A percentile compares a stretch with the other conserved stretches of the same genome.
Conservation (phyloP, 1,139 yeast genomes). For the Saccharomyces uvarum region DNA sequence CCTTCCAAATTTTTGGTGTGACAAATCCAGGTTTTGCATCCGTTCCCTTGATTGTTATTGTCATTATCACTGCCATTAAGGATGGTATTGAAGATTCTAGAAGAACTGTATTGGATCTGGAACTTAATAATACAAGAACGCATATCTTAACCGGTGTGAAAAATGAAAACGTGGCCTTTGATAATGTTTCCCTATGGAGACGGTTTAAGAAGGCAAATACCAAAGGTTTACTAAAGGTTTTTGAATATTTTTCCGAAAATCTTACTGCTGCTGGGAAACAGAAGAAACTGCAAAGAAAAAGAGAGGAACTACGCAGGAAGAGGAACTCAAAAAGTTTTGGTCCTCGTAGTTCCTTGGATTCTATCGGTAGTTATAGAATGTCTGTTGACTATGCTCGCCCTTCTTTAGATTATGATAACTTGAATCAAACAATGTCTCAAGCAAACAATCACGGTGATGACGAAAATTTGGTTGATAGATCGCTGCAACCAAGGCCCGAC, state of each 20-base stretch:
- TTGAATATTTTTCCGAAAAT: conserved; percentile 30
- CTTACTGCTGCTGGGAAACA: conserved; percentile 36
- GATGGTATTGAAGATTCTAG: conserved; percentile 94
- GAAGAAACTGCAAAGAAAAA: conserved; percentile 20
- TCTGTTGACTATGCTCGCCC: conserved; percentile 26
- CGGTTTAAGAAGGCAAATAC: conserved; percentile 48
- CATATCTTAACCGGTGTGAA: conserved; percentile 63
- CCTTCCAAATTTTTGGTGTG: conserved; percentile 86
- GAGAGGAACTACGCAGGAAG: conserved; percentile 11
- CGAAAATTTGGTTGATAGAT: conserved; percentile 22
- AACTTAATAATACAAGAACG: conserved; percentile 80
- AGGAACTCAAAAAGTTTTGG: conserved; percentile 5
- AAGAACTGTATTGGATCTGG: conserved; percentile 70
- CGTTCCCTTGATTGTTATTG: conserved; percentile 90
- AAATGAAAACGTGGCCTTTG: conserved; percentile 63
- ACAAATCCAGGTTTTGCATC: conserved; percentile 83
- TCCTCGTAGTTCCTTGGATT: conserved; percentile 29
- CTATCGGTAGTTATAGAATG: conserved; percentile 24
- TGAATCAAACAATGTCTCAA: conserved; percentile 10
- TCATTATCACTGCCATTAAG: conserved; percentile 79
- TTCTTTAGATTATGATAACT: conserved; percentile 20
- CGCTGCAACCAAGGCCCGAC: conserved; percentile 22
- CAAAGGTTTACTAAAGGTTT: conserved; percentile 27
- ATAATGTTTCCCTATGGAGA: conserved; percentile 54
- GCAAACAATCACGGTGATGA: conserved; percentile 8